Evolutionary conservation across 805 yeast species (phyloP).

Genomic region (Cyberlindnera subsufficiens): DNA sequence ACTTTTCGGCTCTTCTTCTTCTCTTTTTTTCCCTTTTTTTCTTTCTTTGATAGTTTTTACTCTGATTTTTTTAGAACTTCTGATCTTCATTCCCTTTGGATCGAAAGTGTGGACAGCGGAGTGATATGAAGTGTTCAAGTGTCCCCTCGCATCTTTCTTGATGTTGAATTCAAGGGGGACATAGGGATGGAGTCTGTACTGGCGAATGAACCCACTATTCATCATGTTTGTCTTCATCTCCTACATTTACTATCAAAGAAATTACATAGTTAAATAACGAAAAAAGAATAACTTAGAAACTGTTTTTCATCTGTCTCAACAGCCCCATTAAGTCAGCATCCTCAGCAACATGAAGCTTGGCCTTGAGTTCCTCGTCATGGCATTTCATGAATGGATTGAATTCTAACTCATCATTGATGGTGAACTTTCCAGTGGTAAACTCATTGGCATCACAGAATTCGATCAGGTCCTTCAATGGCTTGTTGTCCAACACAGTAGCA

Average conservation of each 20-base stretch:
- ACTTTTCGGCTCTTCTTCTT: slow-evolving; percentile 1
- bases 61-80: slow-evolving; percentile 38
- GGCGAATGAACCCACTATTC: not conserved
- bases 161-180: not conserved
- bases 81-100: slow-evolving; percentile 25
- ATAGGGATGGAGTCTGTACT: not conserved
- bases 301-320: slow-evolving; percentile 75
- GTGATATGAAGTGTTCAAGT: slow-evolving; percentile 28
- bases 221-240: slow-evolving; percentile 1
- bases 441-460: slow-evolving; percentile 50
- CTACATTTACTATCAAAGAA: not conserved
- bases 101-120: slow-evolving; percentile 48
- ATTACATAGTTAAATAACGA: not conserved
- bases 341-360: slow-evolving; percentile 48
- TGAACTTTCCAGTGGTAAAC: slow-evolving; percentile 78
- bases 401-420: slow-evolving; percentile 73
- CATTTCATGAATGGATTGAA: slow-evolving; percentile 90
- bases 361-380: slow-evolving; percentile 54
- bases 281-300: slow-evolving; percentile 5
- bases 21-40: slow-evolving; percentile 5
- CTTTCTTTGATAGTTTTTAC: slow-evolving; percentile 26
- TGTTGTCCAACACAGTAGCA: slow-evolving; percentile 39
- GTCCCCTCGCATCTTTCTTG: slow-evolving; percentile 1
- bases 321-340: slow-evolving; percentile 59
- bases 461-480: slow-evolving; percentile 49